Percentiles rank a stretch among this genome's conserved stretches.
Conservation (phyloP, 768 basidiomycete species). For the Leccinum disarticulatum region DNA sequence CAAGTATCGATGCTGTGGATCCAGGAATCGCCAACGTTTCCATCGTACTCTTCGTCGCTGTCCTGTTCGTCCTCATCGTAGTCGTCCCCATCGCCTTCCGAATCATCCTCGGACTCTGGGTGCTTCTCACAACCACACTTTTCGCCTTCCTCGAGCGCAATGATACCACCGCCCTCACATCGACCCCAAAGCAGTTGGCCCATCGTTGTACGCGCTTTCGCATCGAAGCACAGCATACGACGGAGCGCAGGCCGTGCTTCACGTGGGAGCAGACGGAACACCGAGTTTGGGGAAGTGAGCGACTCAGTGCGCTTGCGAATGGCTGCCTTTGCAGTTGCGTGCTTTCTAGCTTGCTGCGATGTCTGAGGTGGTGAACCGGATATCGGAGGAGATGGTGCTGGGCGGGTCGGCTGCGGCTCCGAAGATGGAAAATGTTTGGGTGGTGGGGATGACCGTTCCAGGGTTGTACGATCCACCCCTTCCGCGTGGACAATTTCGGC, state of each 20-base stretch:
- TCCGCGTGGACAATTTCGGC: not conserved
- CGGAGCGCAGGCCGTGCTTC: constrained; percentile 88
- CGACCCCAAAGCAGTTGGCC: constrained; percentile 85
- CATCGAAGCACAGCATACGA: constrained; percentile 93
- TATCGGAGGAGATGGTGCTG: constrained; percentile 25
- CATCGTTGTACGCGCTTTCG: constrained; percentile 84
- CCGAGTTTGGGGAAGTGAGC: constrained; percentile 61
- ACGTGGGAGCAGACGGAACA: constrained; percentile 93
- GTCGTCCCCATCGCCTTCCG: constrained; percentile 43
- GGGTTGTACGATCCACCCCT: not conserved
- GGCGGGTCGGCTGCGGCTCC: constrained; percentile 23
- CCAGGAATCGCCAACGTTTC: constrained; percentile 89
- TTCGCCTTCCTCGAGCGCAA: constrained; percentile 41
- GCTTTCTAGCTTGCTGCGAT: constrained; percentile 31
- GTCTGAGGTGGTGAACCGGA: constrained; percentile 2
- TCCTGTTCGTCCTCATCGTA: constrained; percentile 19
- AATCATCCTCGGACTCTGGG: constrained; percentile 26
- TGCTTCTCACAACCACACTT: constrained; percentile 65
- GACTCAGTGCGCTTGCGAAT: constrained; percentile 26
- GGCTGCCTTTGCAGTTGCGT: constrained; percentile 44
- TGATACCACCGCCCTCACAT: constrained; percentile 70
- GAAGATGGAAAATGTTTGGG: constrained; percentile 15
- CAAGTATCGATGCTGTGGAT: constrained; percentile 72
- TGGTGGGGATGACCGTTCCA: constrained; percentile 8
- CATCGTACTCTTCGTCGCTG: constrained; percentile 46